phyloP scores from a whole-genome alignment of 805 yeast species.

The Kodamaea leandrae region DNA sequence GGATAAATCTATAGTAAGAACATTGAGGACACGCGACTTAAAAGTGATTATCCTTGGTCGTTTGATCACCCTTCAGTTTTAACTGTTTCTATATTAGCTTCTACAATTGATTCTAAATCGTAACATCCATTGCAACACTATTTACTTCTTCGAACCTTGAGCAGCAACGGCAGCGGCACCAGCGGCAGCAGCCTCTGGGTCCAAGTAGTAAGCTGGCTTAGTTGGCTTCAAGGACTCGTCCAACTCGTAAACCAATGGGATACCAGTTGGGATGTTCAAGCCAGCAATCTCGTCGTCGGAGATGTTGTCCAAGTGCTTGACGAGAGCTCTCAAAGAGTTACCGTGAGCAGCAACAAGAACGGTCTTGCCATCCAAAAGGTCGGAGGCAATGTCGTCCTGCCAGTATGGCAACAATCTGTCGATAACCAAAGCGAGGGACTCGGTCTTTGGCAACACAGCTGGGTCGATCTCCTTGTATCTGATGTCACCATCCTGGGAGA shows the following conservation, averaged over 20 bases:
- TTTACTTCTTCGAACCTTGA: constrained; percentile 63
- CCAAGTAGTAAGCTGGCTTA: constrained; percentile 93
- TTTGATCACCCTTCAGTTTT: too few species aligned
- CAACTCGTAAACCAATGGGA: constrained; percentile 94
- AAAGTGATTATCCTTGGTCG: too few species aligned
- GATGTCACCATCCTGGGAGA: constrained; percentile 79
- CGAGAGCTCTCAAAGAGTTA: constrained; percentile 95
- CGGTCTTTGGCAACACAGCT: constrained; percentile 86
- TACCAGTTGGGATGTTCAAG: constrained; percentile 97
- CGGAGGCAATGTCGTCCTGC: constrained; percentile 87
- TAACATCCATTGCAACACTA: constrained; percentile 1
- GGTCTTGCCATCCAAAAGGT: constrained; percentile 81
- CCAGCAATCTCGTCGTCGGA: constrained; percentile 90
- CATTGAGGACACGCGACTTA: too few species aligned
- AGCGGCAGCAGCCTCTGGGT: constrained; percentile 99
- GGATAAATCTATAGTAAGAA: too few species aligned
- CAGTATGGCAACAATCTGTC: constrained; percentile 96
- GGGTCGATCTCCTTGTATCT: constrained; percentile 86
- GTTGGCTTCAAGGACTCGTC: constrained; percentile 83
- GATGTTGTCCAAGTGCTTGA: constrained; percentile 91
- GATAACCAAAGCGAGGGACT: constrained; percentile 90
- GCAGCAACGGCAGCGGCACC: constrained; percentile 99
- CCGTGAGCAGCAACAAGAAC: constrained; percentile 97
- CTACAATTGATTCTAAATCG: too few species aligned
- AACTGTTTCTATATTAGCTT: too few species aligned